A percentile compares a stretch with the other conserved stretches of the same genome.
Conservation (phyloP, 306 rosid genomes). For the Sicyos edulis region DNA sequence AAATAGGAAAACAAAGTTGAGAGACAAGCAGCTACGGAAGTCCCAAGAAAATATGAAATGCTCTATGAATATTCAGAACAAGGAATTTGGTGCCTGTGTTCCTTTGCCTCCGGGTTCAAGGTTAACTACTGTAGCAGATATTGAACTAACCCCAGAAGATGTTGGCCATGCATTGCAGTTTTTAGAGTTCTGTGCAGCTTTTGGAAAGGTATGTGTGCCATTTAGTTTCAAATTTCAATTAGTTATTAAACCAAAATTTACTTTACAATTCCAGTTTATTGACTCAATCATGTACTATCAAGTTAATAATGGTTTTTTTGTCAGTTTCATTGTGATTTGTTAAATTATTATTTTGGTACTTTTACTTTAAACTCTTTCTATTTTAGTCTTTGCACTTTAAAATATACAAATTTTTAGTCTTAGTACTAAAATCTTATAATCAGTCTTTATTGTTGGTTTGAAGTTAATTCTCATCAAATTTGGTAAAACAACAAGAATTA, state of each 20-base stretch:
- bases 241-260: background rate
- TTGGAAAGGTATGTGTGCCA: constrained; percentile 55
- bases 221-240: background rate
- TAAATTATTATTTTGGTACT: background rate
- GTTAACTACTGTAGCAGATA: constrained; percentile 37
- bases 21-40: constrained; percentile 15
- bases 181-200: constrained; percentile 60
- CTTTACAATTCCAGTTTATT: background rate
- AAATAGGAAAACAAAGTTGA: constrained; percentile 23
- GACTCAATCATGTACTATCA: background rate
- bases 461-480: no score
- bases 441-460: background rate
- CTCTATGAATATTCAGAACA: constrained; percentile 9
- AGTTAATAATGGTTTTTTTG: background rate
- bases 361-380: background rate
- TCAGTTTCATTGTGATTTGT: background rate
- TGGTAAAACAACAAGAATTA: background rate
- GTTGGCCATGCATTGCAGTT: constrained; percentile 73
- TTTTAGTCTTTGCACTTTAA: background rate
- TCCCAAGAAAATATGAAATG: constrained; percentile 18
- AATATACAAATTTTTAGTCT: no score
- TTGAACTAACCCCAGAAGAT: constrained; percentile 48
- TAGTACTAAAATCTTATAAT: background rate
- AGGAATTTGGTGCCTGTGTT: constrained; percentile 21
- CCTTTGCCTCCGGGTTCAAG: constrained; percentile 46